These are phyloP conservation scores for Narthecium ossifragum DNA, from an alignment of 106 monocot genomes.

Conservation along the genomic window DNA sequence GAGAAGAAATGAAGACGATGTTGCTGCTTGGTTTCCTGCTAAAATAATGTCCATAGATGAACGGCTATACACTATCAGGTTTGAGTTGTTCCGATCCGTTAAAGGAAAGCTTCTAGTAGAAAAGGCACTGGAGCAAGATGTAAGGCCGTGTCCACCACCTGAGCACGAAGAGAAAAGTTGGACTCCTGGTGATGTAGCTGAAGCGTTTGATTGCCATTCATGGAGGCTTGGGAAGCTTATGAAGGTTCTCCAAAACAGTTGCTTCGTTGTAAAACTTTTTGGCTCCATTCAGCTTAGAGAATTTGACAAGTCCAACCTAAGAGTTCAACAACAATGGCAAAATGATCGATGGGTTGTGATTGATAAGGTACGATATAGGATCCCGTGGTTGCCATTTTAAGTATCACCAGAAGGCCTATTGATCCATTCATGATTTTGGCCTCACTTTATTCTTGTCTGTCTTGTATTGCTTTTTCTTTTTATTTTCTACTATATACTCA, in stretches of 20 bases:
- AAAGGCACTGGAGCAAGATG: constrained; percentile 10
- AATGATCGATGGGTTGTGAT: constrained; percentile 14
- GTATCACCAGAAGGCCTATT: no score
- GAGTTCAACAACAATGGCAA: constrained; percentile 22
- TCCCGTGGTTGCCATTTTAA: no score
- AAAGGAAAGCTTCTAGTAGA: constrained; percentile 6
- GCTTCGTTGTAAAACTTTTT: constrained; percentile 11
- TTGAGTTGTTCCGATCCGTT: constrained; percentile 7
- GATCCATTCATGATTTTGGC: no score
- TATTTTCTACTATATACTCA: no score
- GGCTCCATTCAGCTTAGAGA: constrained; percentile 24
- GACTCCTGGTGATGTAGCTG: constrained; percentile 20
- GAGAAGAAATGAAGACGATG: constrained; percentile 7
- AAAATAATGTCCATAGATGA: neutral
- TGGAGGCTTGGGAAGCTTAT: constrained; percentile 27
- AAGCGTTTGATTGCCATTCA: constrained; percentile 19
- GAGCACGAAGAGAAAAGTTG: constrained; percentile 1
- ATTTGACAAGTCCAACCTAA: constrained; percentile 17
- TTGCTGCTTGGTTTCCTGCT: constrained; percentile 30
- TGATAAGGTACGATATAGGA: constrained; percentile 21
- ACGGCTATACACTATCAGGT: constrained; percentile 3
- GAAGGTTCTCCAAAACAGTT: constrained; percentile 12
- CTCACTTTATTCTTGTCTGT: no score
- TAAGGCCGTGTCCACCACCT: constrained; percentile 20
- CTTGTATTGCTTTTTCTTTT: no score